Evolutionary conservation across 192 early-diverging fungal species (phyloP).

Genomic region (Pecoramyces ruminantium): DNA sequence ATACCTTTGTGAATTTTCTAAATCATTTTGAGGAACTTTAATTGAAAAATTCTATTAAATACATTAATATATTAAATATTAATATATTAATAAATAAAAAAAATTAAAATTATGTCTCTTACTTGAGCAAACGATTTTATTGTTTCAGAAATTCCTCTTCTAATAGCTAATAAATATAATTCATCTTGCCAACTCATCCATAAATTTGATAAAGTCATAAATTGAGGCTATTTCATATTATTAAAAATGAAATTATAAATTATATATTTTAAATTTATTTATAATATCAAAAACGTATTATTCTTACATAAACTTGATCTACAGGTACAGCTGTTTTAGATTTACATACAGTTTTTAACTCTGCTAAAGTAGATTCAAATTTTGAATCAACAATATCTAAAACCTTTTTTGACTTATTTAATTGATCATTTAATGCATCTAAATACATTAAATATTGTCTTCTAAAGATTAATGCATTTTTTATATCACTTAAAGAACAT

Average conservation of each 20-base stretch:
- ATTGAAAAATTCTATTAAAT: constrained; percentile 10
- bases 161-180: constrained; percentile 29
- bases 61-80: constrained; percentile 2
- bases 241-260: too few species aligned
- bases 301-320: constrained; percentile 39
- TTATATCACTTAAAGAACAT: background rate
- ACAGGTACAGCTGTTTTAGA: constrained; percentile 42
- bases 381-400: constrained; percentile 11
- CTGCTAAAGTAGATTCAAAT: constrained; percentile 21
- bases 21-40: constrained; percentile 11
- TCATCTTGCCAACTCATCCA: constrained; percentile 34
- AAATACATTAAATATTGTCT: constrained; percentile 37
- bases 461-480: constrained; percentile 19
- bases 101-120: background rate
- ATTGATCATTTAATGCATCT: constrained; percentile 35
- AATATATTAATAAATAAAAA: background rate
- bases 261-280: too few species aligned
- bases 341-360: constrained; percentile 29
- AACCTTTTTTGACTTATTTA: constrained; percentile 9
- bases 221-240: constrained; percentile 19
- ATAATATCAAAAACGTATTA: too few species aligned
- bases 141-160: constrained; percentile 27
- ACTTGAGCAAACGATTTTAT: constrained; percentile 6
- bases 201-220: constrained; percentile 24
- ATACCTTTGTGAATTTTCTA: constrained; percentile 3